These are phyloP conservation scores for Naegleria gruberi DNA, from an alignment of 208 protist species.

Conservation along the genomic window DNA sequence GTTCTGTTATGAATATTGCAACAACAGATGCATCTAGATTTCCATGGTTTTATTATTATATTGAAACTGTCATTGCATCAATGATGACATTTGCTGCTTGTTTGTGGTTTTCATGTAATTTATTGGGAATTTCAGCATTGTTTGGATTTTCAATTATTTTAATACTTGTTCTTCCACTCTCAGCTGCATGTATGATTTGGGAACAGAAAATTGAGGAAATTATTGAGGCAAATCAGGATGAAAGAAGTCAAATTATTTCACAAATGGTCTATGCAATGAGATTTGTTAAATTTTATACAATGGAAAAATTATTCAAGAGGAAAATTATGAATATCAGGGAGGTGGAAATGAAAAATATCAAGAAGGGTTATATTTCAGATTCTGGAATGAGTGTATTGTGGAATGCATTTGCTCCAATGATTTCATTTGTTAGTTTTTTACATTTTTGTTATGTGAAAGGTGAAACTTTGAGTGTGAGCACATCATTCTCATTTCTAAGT, in stretches of 20 bases:
- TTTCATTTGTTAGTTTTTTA: background rate
- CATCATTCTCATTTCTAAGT: background rate
- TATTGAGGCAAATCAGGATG: constrained; percentile 52
- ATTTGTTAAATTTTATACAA: constrained; percentile 78
- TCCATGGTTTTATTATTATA: constrained; percentile 20
- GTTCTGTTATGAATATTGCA: constrained; percentile 5
- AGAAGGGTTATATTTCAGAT: background rate
- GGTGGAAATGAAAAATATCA: constrained; percentile 47
- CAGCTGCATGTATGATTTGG: constrained; percentile 53
- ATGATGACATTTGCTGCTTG: constrained; percentile 56
- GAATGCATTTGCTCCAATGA: background rate
- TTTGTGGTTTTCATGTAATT: constrained; percentile 44
- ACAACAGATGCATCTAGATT: background rate
- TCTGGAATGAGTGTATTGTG: background rate
- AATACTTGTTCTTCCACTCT: constrained; percentile 43
- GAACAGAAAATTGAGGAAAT: constrained; percentile 30
- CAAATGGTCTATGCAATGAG: constrained; percentile 74
- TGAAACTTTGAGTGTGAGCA: background rate
- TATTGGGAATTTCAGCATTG: constrained; percentile 60
- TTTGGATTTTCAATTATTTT: constrained; percentile 53
- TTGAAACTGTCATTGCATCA: constrained; percentile 51
- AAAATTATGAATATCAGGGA: constrained; percentile 46
- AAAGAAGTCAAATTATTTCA: constrained; percentile 68
- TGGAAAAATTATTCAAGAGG: constrained; percentile 46
- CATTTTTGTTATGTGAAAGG: background rate